Evolutionary conservation across 257 asterid genomes (phyloP), one percentile per base, ranked within the genome.

Genomic region (Euphrasia confusa): DNA sequence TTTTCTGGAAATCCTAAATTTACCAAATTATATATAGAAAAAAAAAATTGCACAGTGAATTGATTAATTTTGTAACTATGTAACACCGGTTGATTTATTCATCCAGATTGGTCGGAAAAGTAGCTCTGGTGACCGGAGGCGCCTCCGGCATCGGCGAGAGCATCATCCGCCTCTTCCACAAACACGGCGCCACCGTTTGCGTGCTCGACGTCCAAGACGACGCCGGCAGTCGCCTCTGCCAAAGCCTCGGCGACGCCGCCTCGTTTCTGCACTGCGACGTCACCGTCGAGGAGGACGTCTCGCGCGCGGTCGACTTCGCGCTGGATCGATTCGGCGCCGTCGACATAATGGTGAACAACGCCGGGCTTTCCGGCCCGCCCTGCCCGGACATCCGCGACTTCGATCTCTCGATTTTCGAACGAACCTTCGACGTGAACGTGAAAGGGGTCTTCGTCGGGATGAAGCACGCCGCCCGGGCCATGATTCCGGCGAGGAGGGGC

Each of bases 41-140:
- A n/a, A n/a, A n/a, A n/a, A n/a, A n/a, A n/a, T n/a, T n/a, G n/a
- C n/a, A n/a, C n/a, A n/a, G n/a, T n/a, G n/a, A 21, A 21, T 21
- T 21, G 24, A 21, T 0, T 21, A 39, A 39, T 42, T 42, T 2
- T 42, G 48, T 7, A 21, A 21, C 24, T 21, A 21, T 21, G 24
- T 21, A 21, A 21, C 24, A 21, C 24, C n/a, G n/a, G n/a, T n/a
- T n/a, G 24, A 0, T 42, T 9, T 10, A 42, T 8, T 7, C 48
- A 42, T 10, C 13, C 81, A 87, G 97, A 78, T 79, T 93, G 70
- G 66, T 72, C 4, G 99, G 97, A 50, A 83, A 75, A 82, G 97
- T 85, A 12, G 94, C 97, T 39, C 59, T 93, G 64, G 94, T 89
- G 61, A 93, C 96, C 0, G 97, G 99, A 63, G 99, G 99, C 44